Percentiles rank a stretch among this genome's conserved stretches.
phyloP scores from a whole-genome alignment of 805 yeast genomes.

The Tetrapisispora taiwanensis region DNA sequence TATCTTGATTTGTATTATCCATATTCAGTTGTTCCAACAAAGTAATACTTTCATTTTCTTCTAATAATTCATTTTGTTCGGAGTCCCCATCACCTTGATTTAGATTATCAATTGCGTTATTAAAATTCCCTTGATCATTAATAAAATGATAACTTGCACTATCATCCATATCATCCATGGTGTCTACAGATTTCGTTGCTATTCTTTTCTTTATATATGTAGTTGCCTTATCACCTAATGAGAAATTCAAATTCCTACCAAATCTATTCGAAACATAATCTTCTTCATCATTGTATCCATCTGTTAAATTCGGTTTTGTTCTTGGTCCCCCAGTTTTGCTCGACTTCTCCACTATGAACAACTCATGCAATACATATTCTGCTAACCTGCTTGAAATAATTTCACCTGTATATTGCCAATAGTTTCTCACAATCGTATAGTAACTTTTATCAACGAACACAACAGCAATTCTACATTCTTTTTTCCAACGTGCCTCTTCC shows the following conservation, averaged over 20 bases:
- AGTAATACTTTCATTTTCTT: background rate
- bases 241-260: conserved; percentile 78
- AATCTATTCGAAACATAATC: conserved; percentile 78
- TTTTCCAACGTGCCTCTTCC: conserved; percentile 47
- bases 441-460: conserved; percentile 63
- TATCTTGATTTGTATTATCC: background rate
- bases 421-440: conserved; percentile 61
- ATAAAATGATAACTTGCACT: conserved; percentile 13
- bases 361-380: conserved; percentile 65
- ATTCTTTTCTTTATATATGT: conserved; percentile 64
- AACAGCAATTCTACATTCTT: conserved; percentile 62
- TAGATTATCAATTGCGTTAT: background rate
- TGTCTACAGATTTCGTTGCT: conserved; percentile 49
- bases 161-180: conserved; percentile 14
- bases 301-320: background rate
- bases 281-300: conserved; percentile 34
- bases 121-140: background rate
- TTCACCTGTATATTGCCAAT: conserved; percentile 97
- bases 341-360: conserved; percentile 32
- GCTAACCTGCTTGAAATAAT: conserved; percentile 88
- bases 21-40: background rate
- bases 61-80: background rate
- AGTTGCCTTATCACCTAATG: conserved; percentile 69
- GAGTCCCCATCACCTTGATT: background rate
- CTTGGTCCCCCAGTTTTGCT: conserved; percentile 11